Evolutionary conservation across 805 yeast species (phyloP).

Genomic region (Yamadazyma olivae): DNA sequence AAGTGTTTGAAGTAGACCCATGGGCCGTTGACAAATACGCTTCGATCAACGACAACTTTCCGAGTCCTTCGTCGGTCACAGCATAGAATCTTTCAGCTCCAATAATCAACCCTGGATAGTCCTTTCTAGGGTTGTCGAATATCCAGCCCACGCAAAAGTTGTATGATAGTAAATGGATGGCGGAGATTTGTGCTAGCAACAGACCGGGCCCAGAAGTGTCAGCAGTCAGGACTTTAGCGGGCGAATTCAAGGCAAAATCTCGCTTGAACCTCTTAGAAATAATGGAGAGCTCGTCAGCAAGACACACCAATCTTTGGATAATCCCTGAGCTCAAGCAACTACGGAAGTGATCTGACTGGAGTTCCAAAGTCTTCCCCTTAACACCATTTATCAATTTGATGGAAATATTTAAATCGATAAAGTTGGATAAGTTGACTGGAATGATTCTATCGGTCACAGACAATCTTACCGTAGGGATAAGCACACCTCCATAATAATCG

Average conservation of each 20-base stretch:
- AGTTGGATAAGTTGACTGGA: constrained; percentile 39
- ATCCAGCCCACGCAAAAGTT: constrained; percentile 79
- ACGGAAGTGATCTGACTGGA: constrained; percentile 59
- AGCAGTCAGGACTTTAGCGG: background rate
- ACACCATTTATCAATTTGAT: constrained; percentile 39
- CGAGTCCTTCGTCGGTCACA: constrained; percentile 56
- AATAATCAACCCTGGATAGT: constrained; percentile 66
- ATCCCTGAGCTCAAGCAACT: constrained; percentile 54
- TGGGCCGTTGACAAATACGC: constrained; percentile 72
- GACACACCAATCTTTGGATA: constrained; percentile 36
- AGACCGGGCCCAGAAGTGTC: background rate
- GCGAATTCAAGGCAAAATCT: background rate
- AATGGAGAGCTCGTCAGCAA: constrained; percentile 22
- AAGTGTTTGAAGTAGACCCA: constrained; percentile 50
- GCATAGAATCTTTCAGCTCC: constrained; percentile 78
- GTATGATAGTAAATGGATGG: constrained; percentile 58
- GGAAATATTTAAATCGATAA: constrained; percentile 44
- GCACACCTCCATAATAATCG: constrained; percentile 31
- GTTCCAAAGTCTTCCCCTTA: constrained; percentile 45
- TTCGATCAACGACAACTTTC: constrained; percentile 65
- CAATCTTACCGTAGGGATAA: constrained; percentile 41
- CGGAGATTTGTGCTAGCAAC: constrained; percentile 24
- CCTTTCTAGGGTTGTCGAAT: constrained; percentile 46
- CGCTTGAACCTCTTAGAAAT: constrained; percentile 5
- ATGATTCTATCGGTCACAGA: constrained; percentile 37